These are phyloP conservation scores for Vitellaria paradoxa DNA, from an alignment of 179 eudicot genomes.

Conservation along the genomic window DNA sequence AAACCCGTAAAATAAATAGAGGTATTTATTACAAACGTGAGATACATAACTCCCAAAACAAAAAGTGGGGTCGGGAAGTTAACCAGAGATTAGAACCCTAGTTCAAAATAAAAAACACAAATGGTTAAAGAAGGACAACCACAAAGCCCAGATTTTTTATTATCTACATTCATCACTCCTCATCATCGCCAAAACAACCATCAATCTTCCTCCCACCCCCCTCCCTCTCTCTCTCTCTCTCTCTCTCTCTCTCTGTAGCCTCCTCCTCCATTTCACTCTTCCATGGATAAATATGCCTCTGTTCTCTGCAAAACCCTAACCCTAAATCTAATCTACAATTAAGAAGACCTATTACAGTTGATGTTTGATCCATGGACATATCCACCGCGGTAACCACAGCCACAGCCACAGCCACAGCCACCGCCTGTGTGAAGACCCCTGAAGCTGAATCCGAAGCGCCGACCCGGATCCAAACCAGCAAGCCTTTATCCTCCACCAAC, in stretches of 20 bases:
- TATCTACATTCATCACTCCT: constrained; percentile 30
- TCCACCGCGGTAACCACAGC: constrained; percentile 10
- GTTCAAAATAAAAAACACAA: constrained; percentile 28
- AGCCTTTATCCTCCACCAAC: constrained; percentile 40
- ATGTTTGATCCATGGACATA: constrained; percentile 32
- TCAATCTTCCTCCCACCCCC: neutral
- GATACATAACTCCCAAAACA: neutral
- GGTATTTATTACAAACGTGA: constrained; percentile 10
- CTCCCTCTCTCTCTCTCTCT: neutral
- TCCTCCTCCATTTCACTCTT: constrained; percentile 5
- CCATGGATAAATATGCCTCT: constrained; percentile 19
- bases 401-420: constrained; percentile 16
- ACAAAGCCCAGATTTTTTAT: constrained; percentile 39
- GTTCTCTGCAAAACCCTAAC: constrained; percentile 22
- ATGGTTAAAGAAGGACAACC: constrained; percentile 47
- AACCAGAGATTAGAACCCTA: constrained; percentile 43
- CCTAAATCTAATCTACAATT: constrained; percentile 16
- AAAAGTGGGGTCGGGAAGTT: constrained; percentile 3
- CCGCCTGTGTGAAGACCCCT: constrained; percentile 41
- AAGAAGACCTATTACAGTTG: neutral
- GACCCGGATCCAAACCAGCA: constrained; percentile 46
- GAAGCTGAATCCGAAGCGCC: constrained; percentile 47
- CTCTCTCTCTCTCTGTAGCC: neutral
- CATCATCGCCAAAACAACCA: constrained; percentile 21
- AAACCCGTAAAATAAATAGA: constrained; percentile 3